Evolutionary conservation across 1,284 basidiomycete genomes (phyloP).

Genomic region (Megacollybia platyphylla): DNA sequence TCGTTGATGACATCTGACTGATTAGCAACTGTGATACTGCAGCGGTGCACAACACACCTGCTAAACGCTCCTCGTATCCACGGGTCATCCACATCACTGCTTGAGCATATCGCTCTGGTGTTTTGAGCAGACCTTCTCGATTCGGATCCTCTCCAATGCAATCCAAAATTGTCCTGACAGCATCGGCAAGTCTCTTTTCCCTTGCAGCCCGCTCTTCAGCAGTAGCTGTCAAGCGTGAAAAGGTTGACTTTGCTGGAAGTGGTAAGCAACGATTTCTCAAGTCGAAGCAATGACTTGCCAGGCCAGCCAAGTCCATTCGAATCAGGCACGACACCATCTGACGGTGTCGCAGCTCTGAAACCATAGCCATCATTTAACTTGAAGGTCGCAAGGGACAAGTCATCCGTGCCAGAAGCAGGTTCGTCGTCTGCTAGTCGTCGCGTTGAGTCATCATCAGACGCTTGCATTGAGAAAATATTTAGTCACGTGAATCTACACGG

Average conservation of each 20-base stretch:
- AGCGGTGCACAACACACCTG: constrained; percentile 35
- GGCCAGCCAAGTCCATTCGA: constrained; percentile 90
- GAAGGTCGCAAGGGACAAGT: too few relatives aligned
- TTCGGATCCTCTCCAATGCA: constrained; percentile 98
- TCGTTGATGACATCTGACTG: constrained; percentile 89
- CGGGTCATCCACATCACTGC: constrained; percentile 99
- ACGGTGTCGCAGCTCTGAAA: constrained; percentile 35
- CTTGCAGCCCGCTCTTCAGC: constrained; percentile 60
- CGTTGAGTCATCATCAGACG: too few relatives aligned
- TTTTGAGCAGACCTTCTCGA: constrained; percentile 82
- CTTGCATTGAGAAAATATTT: too few relatives aligned
- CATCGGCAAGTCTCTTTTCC: constrained; percentile 69
- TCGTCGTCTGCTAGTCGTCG: too few relatives aligned
- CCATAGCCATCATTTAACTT: constrained; percentile 62
- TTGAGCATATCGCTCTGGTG: constrained; percentile 94
- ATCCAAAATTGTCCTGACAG: constrained; percentile 88
- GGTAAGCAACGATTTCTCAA: constrained; percentile 6
- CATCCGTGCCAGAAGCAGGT: too few relatives aligned
- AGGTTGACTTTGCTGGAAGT: constrained; percentile 74
- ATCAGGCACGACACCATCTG: constrained; percentile 28
- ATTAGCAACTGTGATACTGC: constrained; percentile 7
- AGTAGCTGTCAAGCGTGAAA: constrained; percentile 73
- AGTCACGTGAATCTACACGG: too few relatives aligned
- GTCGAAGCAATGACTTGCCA: constrained; percentile 33
- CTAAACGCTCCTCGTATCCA: constrained; percentile 92